Percentiles rank a stretch among this genome's conserved stretches.
These are phyloP conservation scores for Plasmodium relictum DNA, from an alignment of 169 alveolate species.

Conservation along the genomic window DNA sequence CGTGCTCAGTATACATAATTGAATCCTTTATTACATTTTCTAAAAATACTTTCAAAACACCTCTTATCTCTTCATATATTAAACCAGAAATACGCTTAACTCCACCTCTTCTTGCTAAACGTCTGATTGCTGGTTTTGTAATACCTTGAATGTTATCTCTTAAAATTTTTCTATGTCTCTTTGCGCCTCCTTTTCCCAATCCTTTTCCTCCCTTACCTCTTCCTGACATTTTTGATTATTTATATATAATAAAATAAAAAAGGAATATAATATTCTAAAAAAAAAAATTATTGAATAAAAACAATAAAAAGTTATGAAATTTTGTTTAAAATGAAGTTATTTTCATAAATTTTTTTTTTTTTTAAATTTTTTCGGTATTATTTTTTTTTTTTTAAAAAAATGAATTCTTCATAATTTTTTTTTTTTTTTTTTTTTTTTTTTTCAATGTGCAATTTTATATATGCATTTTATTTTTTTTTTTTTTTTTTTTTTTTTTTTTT, in stretches of 20 bases:
- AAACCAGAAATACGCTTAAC: slow-evolving; percentile 99
- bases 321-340: neutral
- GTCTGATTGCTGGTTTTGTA: slow-evolving; percentile 99
- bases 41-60: slow-evolving; percentile 97
- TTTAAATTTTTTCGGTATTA: slow-evolving; percentile 27
- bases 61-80: slow-evolving; percentile 99
- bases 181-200: slow-evolving; percentile 99
- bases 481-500: too few species aligned
- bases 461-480: too few species aligned
- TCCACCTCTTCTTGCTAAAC: slow-evolving; percentile 99
- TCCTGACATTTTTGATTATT: slow-evolving; percentile 92
- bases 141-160: slow-evolving; percentile 99
- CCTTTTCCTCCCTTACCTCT: slow-evolving; percentile 99
- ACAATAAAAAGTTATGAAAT: slow-evolving; percentile 7
- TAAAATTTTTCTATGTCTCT: slow-evolving; percentile 97
- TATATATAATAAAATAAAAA: slow-evolving; percentile 36
- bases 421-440: slow-evolving; percentile 29
- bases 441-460: slow-evolving; percentile 4
- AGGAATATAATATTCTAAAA: slow-evolving; percentile 28
- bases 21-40: slow-evolving; percentile 99
- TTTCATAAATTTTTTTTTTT: slow-evolving; percentile 12
- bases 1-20: slow-evolving; percentile 99
- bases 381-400: slow-evolving; percentile 16
- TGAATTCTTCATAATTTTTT: slow-evolving; percentile 38
- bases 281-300: slow-evolving; percentile 16